Percentiles rank a stretch among this genome's conserved stretches.
Evolutionary conservation across 371 early-diverging fungal species (phyloP).

Genomic region (Coemansia sp.): DNA sequence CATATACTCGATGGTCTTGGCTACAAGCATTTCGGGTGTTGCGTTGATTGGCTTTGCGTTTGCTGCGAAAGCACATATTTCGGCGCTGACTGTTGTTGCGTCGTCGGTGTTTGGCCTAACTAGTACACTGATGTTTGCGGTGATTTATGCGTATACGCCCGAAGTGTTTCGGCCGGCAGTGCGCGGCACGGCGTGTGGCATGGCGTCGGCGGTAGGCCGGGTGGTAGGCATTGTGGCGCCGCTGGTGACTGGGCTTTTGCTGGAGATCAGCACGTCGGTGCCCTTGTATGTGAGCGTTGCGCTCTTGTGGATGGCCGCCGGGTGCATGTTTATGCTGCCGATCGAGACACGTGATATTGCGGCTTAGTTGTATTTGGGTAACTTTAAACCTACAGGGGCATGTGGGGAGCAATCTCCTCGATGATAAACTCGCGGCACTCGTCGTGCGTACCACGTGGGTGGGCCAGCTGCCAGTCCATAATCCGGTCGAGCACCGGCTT

Average conservation of each 20-base stretch:
- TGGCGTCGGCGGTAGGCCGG: constrained; percentile 75
- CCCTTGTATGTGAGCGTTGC: constrained; percentile 71
- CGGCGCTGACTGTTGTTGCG: constrained; percentile 60
- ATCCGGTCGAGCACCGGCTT: constrained; percentile 57
- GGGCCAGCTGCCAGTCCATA: constrained; percentile 75
- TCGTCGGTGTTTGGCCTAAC: constrained; percentile 70
- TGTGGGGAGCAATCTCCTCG: not conserved
- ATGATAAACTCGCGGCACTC: constrained; percentile 56
- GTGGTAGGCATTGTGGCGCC: constrained; percentile 78
- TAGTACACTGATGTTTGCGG: constrained; percentile 79
- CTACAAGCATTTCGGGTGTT: constrained; percentile 69
- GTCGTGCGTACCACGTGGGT: constrained; percentile 62
- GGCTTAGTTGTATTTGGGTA: not conserved
- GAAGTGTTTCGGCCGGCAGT: constrained; percentile 79
- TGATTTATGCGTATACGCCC: constrained; percentile 85
- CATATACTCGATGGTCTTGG: constrained; percentile 77
- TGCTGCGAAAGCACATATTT: constrained; percentile 49
- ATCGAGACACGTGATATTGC: constrained; percentile 49
- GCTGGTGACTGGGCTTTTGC: constrained; percentile 66
- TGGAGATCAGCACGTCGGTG: constrained; percentile 58
- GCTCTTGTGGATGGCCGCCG: constrained; percentile 61
- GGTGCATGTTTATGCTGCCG: constrained; percentile 68
- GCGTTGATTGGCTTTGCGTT: constrained; percentile 68
- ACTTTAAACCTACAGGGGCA: not conserved
- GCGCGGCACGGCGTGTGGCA: constrained; percentile 80